Conservation (phyloP, 169 alveolate species). For the Plasmodium yoelii region DNA sequence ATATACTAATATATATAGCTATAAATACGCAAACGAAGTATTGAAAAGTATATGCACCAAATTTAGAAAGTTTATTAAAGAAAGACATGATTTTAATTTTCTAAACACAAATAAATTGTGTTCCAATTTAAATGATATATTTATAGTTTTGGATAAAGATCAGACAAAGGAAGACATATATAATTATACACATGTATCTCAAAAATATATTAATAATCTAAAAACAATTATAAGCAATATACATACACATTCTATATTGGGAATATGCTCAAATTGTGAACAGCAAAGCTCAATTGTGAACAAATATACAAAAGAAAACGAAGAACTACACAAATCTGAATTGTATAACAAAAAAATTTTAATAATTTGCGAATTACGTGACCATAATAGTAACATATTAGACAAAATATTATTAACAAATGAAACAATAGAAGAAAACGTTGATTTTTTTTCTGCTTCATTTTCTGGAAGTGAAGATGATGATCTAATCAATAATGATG, state of each 20-base stretch:
- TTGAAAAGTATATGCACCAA: conserved; percentile 25
- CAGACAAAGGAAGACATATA: conserved; percentile 2
- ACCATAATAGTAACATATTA: conserved; percentile 55
- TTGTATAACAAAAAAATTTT: conserved; percentile 7
- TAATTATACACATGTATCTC: conserved; percentile 7
- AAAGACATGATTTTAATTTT: conserved; percentile 57
- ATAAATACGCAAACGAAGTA: conserved; percentile 40
- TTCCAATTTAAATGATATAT: conserved; percentile 52
- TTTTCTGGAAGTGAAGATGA: background rate
- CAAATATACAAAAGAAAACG: background rate
- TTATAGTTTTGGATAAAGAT: conserved; percentile 21
- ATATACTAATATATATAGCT: conserved; percentile 22
- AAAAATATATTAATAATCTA: conserved; percentile 48
- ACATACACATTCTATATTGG: conserved; percentile 16
- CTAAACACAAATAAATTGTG: background rate
- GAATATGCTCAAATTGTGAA: background rate
- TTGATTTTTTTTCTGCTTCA: background rate
- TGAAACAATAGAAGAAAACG: conserved; percentile 1
- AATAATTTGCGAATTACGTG: conserved; percentile 56
- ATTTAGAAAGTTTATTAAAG: conserved; percentile 61
- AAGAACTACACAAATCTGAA: background rate
- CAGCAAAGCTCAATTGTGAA: background rate
- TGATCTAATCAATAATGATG: background rate
- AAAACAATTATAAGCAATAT: conserved; percentile 31
- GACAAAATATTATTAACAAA: conserved; percentile 47